These are phyloP conservation scores for Fusarium lateritium DNA, from an alignment of 2,329 filamentous ascomycete genomes.

Conservation along the genomic window DNA sequence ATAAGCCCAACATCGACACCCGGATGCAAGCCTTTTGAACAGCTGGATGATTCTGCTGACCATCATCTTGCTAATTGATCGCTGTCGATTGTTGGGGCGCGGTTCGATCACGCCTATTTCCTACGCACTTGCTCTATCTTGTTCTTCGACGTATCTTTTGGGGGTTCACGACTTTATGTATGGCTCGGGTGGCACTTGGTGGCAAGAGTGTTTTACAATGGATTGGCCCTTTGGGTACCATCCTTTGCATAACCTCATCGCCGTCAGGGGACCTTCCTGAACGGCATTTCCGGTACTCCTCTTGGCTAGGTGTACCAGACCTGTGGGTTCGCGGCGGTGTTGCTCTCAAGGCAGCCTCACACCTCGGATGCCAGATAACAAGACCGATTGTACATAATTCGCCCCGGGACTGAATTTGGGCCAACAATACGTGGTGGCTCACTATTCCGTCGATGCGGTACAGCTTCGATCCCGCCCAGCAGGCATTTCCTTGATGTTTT, in stretches of 20 bases:
- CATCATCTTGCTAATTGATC: conserved; percentile 45
- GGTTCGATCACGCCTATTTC: conserved; percentile 49
- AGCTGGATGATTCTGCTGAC: conserved; percentile 39
- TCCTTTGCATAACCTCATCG: conserved; percentile 23
- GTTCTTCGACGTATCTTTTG: conserved; percentile 59
- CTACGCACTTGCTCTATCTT: conserved; percentile 58
- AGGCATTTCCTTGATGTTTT: conserved; percentile 49
- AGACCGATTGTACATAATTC: conserved; percentile 32
- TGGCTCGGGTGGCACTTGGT: conserved; percentile 57
- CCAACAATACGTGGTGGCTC: conserved; percentile 14
- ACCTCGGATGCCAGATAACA: conserved; percentile 29
- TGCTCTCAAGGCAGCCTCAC: conserved; percentile 22
- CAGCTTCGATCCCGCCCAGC: conserved; percentile 52
- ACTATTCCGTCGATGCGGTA: conserved; percentile 56
- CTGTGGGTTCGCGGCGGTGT: conserved; percentile 43
- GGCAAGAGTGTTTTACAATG: conserved; percentile 31
- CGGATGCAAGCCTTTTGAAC: conserved; percentile 43
- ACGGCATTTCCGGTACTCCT: conserved; percentile 59
- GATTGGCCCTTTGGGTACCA: conserved; percentile 19
- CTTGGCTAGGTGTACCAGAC: conserved; percentile 44
- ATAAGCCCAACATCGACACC: conserved; percentile 49
- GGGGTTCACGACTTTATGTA: conserved; percentile 54
- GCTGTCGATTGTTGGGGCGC: conserved; percentile 48
- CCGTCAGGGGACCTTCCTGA: conserved; percentile 51
- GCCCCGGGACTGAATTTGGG: conserved; percentile 34